Conservation (phyloP, 495 filamentous ascomycete species). For the Aspergillus bridgeri region DNA sequence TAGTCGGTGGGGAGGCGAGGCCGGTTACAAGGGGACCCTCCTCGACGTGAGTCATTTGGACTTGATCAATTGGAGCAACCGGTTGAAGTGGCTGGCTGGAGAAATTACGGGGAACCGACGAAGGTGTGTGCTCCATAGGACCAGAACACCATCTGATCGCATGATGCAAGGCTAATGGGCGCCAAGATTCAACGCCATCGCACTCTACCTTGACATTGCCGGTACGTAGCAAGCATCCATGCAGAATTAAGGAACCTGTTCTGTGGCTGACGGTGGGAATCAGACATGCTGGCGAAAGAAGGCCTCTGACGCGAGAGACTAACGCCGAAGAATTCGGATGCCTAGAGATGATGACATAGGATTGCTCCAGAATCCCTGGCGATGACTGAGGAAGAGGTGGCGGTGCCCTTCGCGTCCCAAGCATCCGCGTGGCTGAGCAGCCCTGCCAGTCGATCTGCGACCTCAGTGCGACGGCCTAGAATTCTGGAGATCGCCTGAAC, state of each 20-base stretch:
- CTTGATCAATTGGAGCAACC: conserved; percentile 94
- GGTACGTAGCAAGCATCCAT: conserved; percentile 42
- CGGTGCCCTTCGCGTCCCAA: neutral
- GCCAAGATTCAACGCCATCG: conserved; percentile 85
- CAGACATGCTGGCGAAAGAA: conserved; percentile 40
- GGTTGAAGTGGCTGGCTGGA: conserved; percentile 66
- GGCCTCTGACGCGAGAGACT: conserved; percentile 24
- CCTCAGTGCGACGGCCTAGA: neutral
- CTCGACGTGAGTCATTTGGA: conserved; percentile 84
- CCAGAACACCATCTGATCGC: neutral
- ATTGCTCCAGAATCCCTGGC: too few relatives aligned
- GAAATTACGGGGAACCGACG: conserved; percentile 64
- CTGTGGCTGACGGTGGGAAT: conserved; percentile 3
- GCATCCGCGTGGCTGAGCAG: neutral
- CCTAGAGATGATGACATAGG: conserved; percentile 11
- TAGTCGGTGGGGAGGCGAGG: conserved; percentile 72
- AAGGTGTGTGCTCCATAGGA: conserved; percentile 48
- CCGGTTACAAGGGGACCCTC: conserved; percentile 81
- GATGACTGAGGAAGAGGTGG: neutral
- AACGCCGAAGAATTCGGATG: conserved; percentile 17
- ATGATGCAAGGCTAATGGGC: conserved; percentile 13
- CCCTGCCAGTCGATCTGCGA: neutral
- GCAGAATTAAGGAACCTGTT: neutral
- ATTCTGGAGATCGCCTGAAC: neutral
- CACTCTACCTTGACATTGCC: conserved; percentile 88